Evolutionary conservation across 1,139 yeast genomes (phyloP), one percentile per base, ranked within the genome.

Genomic region (Blastobotrys persicus): DNA sequence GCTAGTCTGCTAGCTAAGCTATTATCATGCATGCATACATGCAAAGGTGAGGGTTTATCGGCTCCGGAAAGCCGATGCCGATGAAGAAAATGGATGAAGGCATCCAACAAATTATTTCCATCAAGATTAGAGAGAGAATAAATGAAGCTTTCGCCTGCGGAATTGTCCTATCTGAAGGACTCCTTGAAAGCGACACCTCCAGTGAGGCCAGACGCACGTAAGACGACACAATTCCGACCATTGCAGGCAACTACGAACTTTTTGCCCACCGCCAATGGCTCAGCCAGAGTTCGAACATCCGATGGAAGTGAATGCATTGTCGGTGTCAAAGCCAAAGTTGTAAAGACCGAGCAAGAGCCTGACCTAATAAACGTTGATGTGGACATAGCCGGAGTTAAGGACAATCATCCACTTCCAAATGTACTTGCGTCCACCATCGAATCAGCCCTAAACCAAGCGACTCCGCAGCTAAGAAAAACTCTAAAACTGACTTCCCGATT

Each of bases 281-380:
- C 96, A 4, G 86, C 97, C 1, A 77, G 96, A 69, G 80, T 91
- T 33, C 76, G 91, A 59, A 77, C 88, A 34, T 78, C 86, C 51
- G 97, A 91, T 66, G 97, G 98, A 18, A 81, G 89, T 58, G 98
- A 91, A 67, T 88, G 96, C 63, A 83, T 91, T 44, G 91, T 88
- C 1, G 92, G 97, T 61, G 78, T 91, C 45, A 91, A 91, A 67
- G 79, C 91, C 7, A 85, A 86, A 60, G 97, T 91, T 1, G 85
- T 87, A n/a, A 75, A 77, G 49, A 71, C 72, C 32, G 66, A 76
- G 16, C 64, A 69, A 17, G 72, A 64, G 53, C 59, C 55, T 31
- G 73, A 77, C 28, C 70, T 88, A 32, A 72, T 91, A 3, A 82
- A 83, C 45, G 83, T 88, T 38, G 95, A 87, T 52, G 80, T 89